These are phyloP conservation scores for Zasmidium cellare DNA, from an alignment of 2,329 filamentous ascomycete species.

Conservation along the genomic window DNA sequence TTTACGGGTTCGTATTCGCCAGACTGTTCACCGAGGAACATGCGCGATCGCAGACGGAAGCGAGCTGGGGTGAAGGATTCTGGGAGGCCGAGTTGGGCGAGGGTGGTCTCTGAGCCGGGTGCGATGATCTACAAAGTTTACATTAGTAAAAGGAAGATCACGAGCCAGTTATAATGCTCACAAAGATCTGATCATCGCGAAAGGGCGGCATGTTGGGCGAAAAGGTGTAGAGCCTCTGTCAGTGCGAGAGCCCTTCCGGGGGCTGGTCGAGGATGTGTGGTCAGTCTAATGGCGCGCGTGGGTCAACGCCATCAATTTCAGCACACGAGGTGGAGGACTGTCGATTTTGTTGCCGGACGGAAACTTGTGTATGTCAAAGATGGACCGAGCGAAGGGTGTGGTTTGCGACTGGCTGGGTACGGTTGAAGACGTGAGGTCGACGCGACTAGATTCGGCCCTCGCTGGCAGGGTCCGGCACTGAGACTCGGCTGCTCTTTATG, in stretches of 20 bases:
- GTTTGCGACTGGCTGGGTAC: conserved; percentile 2
- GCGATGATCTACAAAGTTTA: conserved; percentile 59
- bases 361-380: no score
- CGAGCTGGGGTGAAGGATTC: conserved; percentile 91
- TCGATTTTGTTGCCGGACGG: no score
- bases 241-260: neutral
- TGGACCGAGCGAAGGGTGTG: neutral
- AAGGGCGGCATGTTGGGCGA: conserved; percentile 33
- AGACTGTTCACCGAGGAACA: conserved; percentile 78
- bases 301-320: neutral
- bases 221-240: neutral
- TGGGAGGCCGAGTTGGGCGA: conserved; percentile 85
- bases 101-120: conserved; percentile 82
- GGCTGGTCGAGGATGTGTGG: neutral
- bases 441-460: neutral
- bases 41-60: conserved; percentile 83
- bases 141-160: neutral
- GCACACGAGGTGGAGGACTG: neutral
- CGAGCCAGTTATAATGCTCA: conserved; percentile 12
- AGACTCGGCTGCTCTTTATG: neutral
- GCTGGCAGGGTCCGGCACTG: neutral
- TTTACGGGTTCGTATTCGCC: conserved; percentile 81
- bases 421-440: neutral
- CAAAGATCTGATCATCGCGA: conserved; percentile 37
- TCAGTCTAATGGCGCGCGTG: neutral